phyloP scores from a whole-genome alignment of 2,329 filamentous ascomycete species.

The Cordyceps militaris region DNA sequence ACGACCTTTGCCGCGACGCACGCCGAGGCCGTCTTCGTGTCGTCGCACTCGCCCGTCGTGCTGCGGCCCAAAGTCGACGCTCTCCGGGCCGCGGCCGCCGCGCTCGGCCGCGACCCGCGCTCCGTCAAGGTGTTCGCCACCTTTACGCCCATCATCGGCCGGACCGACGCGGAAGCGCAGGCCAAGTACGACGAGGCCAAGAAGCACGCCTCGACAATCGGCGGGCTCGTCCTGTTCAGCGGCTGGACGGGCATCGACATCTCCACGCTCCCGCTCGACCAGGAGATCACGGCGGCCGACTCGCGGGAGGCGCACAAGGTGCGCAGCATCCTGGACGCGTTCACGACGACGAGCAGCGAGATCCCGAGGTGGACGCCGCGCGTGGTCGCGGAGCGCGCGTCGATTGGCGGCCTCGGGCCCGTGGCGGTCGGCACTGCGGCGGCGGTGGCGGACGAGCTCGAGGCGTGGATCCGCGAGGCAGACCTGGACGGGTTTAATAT shows the following conservation, averaged over 20 bases:
- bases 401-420: not conserved
- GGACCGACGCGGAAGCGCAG: not conserved
- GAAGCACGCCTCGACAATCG: not conserved
- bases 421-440: not conserved
- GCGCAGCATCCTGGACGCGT: not conserved
- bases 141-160: not conserved
- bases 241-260: not conserved
- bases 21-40: not conserved
- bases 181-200: not conserved
- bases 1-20: not conserved
- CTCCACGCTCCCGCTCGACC: not conserved
- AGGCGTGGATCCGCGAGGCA: not conserved
- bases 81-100: not conserved
- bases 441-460: not conserved
- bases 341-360: not conserved
- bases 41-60: not conserved
- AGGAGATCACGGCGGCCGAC: not conserved
- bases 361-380: not conserved
- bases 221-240: not conserved
- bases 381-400: not conserved
- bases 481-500: not conserved
- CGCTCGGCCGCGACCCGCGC: not conserved
- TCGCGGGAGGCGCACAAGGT: not conserved
- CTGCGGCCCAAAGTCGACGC: not conserved
- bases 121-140: not conserved